A percentile compares a stretch with the other conserved stretches of the same genome.
Evolutionary conservation across 768 basidiomycete genomes (phyloP).

Genomic region (Lentinula edodes): DNA sequence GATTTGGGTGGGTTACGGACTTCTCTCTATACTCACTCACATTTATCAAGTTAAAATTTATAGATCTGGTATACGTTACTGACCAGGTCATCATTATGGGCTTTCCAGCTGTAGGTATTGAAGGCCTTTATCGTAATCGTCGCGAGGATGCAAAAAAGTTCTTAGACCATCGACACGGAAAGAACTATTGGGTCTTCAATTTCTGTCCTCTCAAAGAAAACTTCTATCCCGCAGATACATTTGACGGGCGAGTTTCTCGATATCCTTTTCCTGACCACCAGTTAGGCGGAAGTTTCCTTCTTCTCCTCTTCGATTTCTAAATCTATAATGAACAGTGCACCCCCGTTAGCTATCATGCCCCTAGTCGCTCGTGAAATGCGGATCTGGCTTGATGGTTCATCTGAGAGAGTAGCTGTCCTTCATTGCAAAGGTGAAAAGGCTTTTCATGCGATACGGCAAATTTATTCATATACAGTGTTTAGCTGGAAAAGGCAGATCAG

Average conservation of each 20-base stretch:
- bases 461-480: not conserved
- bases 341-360: constrained; percentile 70
- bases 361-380: constrained; percentile 71
- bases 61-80: constrained; percentile 66
- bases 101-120: constrained; percentile 76
- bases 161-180: constrained; percentile 64
- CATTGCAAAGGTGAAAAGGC: constrained; percentile 72
- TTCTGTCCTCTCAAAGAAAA: constrained; percentile 82
- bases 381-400: constrained; percentile 61
- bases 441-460: constrained; percentile 1
- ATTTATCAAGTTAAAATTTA: not conserved
- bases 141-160: constrained; percentile 73
- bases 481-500: constrained; percentile 84
- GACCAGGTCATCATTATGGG: constrained; percentile 77
- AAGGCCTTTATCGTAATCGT: constrained; percentile 75
- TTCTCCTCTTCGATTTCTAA: not conserved
- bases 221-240: constrained; percentile 63
- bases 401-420: constrained; percentile 68
- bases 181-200: constrained; percentile 87
- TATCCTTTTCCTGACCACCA: constrained; percentile 93
- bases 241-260: constrained; percentile 70
- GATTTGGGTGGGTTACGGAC: constrained; percentile 53
- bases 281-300: constrained; percentile 30
- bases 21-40: not conserved
- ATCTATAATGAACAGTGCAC: constrained; percentile 40